These are phyloP conservation scores for Castanopsis chinensis DNA, from an alignment of 306 rosid genomes.

Conservation along the genomic window DNA sequence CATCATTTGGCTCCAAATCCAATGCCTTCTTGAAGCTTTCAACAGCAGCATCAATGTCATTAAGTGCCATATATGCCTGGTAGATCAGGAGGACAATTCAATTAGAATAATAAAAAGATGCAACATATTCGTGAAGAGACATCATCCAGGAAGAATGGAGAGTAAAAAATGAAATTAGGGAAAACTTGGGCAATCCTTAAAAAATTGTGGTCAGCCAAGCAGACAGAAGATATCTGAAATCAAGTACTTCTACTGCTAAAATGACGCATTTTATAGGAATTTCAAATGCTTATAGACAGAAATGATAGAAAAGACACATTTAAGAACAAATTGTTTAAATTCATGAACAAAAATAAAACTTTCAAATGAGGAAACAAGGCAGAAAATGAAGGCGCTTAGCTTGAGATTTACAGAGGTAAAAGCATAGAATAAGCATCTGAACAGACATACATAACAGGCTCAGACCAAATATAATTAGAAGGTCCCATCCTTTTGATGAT, in stretches of 20 bases:
- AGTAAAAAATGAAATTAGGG: neutral
- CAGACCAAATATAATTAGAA: neutral
- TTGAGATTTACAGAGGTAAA: neutral
- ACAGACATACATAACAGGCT: neutral
- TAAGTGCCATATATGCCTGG: slow-evolving; percentile 79
- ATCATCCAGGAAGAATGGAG: slow-evolving; percentile 8
- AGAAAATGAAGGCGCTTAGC: neutral
- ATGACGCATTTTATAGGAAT: neutral
- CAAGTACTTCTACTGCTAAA: neutral
- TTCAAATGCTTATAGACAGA: neutral
- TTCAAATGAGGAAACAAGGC: neutral
- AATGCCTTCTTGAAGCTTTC: slow-evolving; percentile 78
- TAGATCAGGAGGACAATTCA: slow-evolving; percentile 9
- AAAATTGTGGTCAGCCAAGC: neutral
- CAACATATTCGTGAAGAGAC: slow-evolving; percentile 4
- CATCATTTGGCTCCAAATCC: slow-evolving; percentile 85
- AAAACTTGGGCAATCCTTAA: neutral
- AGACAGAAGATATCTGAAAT: neutral
- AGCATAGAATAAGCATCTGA: neutral
- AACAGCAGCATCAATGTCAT: slow-evolving; percentile 83
- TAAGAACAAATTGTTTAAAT: neutral
- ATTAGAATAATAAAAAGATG: slow-evolving; percentile 12
- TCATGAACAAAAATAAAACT: neutral
- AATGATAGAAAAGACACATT: neutral
- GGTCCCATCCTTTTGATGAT: neutral